Conservation (phyloP, 371 early-diverging fungal genomes). For the Nosema muscidifuracis region DNA sequence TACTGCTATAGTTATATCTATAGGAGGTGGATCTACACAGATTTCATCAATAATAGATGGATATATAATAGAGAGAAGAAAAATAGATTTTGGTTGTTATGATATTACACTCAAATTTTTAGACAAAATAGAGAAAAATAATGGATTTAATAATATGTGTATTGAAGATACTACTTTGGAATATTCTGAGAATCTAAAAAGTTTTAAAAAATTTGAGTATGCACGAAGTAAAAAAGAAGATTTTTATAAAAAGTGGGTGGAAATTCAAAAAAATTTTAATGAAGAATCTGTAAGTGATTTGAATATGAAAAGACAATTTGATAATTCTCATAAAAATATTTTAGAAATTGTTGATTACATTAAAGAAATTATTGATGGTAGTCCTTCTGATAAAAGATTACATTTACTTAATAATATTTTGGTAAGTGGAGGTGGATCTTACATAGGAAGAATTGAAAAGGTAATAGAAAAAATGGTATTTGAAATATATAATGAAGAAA, state of each 20-base stretch:
- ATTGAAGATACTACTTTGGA: constrained; percentile 14
- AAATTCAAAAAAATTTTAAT: no score
- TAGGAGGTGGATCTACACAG: constrained; percentile 44
- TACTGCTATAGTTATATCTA: constrained; percentile 38
- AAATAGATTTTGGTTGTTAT: constrained; percentile 32
- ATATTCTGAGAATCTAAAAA: not conserved
- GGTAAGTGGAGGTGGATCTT: constrained; percentile 38
- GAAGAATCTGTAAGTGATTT: no score
- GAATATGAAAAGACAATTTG: not conserved
- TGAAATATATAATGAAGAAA: constrained; percentile 30
- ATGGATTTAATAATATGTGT: not conserved
- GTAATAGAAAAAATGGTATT: constrained; percentile 20
- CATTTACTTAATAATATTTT: constrained; percentile 37
- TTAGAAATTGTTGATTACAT: constrained; percentile 3
- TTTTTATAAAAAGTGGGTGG: not conserved
- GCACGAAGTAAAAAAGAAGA: not conserved
- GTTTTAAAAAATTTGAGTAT: constrained; percentile 6
- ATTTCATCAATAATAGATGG: constrained; percentile 50
- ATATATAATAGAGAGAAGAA: constrained; percentile 31
- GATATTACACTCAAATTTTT: constrained; percentile 10
- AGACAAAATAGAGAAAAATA: constrained; percentile 1
- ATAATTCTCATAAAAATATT: not conserved
- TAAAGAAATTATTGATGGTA: constrained; percentile 6
- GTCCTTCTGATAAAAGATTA: constrained; percentile 21
- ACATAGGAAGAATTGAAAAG: constrained; percentile 23